Percentiles rank a stretch among this genome's conserved stretches.
These are phyloP conservation scores for Pseudogymnoascus sp. DNA, from an alignment of 2,329 filamentous ascomycete species.

Conservation along the genomic window DNA sequence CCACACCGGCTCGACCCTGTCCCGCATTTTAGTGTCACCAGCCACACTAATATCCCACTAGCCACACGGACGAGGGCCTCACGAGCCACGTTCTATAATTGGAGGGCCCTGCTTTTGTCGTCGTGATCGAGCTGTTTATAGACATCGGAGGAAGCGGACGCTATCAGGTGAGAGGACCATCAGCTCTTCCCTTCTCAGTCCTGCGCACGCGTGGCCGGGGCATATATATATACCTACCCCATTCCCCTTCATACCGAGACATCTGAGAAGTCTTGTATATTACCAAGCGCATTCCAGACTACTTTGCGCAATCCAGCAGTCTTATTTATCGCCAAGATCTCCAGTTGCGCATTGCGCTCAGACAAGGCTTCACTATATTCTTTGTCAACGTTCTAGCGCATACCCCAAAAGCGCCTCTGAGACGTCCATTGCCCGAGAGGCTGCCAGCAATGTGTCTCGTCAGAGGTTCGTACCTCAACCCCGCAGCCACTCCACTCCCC, in stretches of 20 bases:
- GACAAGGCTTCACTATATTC: background rate
- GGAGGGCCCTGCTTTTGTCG: background rate
- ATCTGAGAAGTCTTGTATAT: background rate
- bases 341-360: background rate
- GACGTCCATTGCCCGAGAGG: background rate
- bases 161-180: conserved; percentile 4
- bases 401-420: background rate
- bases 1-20: background rate
- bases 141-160: background rate
- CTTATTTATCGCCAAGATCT: background rate
- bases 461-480: conserved; percentile 4
- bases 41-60: background rate
- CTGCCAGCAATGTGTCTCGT: conserved; percentile 7
- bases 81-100: conserved; percentile 8
- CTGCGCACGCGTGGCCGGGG: background rate
- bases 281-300: background rate
- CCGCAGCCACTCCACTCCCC: conserved; percentile 7
- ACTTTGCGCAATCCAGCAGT: background rate
- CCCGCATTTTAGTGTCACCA: conserved; percentile 2
- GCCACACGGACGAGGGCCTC: background rate
- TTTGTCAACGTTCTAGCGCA: conserved; percentile 3
- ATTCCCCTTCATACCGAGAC: background rate
- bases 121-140: conserved; percentile 8
- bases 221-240: background rate
- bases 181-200: background rate